Evolutionary conservation across 768 basidiomycete genomes (phyloP).

Genomic region (Chlorophyllum brunneum): DNA sequence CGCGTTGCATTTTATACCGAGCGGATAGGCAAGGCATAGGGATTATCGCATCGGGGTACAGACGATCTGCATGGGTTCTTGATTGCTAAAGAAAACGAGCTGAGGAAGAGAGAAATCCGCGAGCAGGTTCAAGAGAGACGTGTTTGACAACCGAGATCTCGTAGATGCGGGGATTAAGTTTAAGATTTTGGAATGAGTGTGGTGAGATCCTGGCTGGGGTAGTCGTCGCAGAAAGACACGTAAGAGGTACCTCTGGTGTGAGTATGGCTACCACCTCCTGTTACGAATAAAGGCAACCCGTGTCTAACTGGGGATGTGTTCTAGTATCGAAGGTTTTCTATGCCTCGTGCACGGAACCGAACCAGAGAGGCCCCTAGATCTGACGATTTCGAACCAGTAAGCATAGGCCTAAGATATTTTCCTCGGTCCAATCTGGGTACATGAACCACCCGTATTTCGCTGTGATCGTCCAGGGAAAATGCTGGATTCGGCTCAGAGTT

Average conservation of each 20-base stretch:
- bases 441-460: background rate
- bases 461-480: constrained; percentile 1
- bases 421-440: background rate
- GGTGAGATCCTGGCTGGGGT: constrained; percentile 2
- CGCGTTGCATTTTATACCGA: constrained; percentile 26
- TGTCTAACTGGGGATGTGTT: constrained; percentile 6
- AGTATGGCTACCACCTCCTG: constrained; percentile 23
- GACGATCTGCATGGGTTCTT: constrained; percentile 24
- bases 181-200: constrained; percentile 5
- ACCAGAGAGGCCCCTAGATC: constrained; percentile 2
- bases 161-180: constrained; percentile 8
- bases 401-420: background rate
- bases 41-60: constrained; percentile 22
- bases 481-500: constrained; percentile 6
- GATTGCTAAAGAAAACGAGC: constrained; percentile 24
- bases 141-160: constrained; percentile 3
- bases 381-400: constrained; percentile 12
- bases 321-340: constrained; percentile 6
- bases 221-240: background rate
- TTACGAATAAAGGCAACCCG: constrained; percentile 13
- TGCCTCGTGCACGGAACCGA: constrained; percentile 11
- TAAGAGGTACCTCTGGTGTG: constrained; percentile 12
- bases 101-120: constrained; percentile 16
- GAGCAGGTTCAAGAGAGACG: background rate
- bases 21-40: constrained; percentile 20